Base-by-base conservation (phyloP, 148 eudicot species). In the Silene latifolia region DNA sequence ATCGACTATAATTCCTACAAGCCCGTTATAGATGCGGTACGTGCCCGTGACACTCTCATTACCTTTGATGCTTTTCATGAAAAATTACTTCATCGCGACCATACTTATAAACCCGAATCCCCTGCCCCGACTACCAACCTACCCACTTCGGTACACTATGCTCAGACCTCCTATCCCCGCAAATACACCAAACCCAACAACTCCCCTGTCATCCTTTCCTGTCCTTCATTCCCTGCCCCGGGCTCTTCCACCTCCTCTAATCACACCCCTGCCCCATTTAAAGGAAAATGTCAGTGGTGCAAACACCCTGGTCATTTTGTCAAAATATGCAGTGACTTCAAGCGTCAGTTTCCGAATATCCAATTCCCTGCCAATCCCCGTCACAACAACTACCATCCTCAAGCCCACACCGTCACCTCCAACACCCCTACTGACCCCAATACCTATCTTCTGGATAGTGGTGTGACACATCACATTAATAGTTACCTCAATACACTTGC, bases 251-350 rank as follows among this genome's bases (percentile, higher is more conserved):
- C n/a, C n/a, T n/a, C n/a, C n/a, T n/a, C n/a, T n/a, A n/a, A n/a
- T n/a, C n/a, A n/a, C n/a, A n/a, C n/a, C n/a, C n/a, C n/a, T n/a
- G n/a, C n/a, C n/a, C n/a, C n/a, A n/a, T n/a, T n/a, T n/a, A n/a
- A n/a, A n/a, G n/a, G n/a, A n/a, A n/a, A n/a, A 5, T 63, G 67
- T 20, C 39, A 63, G 15, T 63, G 67, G 67, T 63, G 67, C 67
- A 21, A 23, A 20, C 5, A n/a, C 9, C 29, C 67, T 23, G 35
- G 35, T 2, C 67, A 63, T 1, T 63, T 0, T 23, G 67, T 63
- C 4, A 1, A 63, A n/a, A 8, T 63, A n/a, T 63, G 67, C 1
- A 24, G 39, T 19, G 39, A 63, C 15, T 63, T 63, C 15, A 19
- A 14, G 15, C 67, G 29, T 5, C 67, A 5, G 5, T 63, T 63